Percentiles rank a stretch among this genome's conserved stretches.
phyloP scores from a whole-genome alignment of 2,329 filamentous ascomycete genomes.

The Chaetoscypha palmicola region DNA sequence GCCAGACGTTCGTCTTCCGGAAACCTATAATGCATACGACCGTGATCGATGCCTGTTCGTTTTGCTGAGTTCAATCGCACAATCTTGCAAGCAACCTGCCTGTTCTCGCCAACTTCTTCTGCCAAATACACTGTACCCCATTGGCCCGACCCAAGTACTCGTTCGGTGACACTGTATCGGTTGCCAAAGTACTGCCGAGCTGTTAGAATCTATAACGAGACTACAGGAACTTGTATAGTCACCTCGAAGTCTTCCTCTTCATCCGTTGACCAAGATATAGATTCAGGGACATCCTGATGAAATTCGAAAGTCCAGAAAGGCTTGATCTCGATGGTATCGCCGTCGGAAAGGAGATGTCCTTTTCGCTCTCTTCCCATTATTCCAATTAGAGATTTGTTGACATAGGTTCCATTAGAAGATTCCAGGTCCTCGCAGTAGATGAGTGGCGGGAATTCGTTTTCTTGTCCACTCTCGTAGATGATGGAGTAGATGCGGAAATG shows the following conservation, averaged over 20 bases:
- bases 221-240: conserved; percentile 8
- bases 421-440: conserved; percentile 51
- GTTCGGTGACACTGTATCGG: conserved; percentile 42
- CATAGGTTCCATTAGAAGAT: conserved; percentile 47
- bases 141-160: conserved; percentile 46
- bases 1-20: neutral
- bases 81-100: conserved; percentile 64
- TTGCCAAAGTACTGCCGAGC: conserved; percentile 38
- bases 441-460: conserved; percentile 29
- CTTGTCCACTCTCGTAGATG: conserved; percentile 38
- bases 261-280: conserved; percentile 11
- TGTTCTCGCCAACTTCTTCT: conserved; percentile 42
- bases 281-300: conserved; percentile 21
- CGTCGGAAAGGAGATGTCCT: conserved; percentile 43
- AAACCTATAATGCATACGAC: neutral
- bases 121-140: conserved; percentile 49
- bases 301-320: conserved; percentile 35
- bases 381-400: conserved; percentile 42
- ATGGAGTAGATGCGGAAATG: conserved; percentile 52
- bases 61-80: conserved; percentile 34
- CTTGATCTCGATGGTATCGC: conserved; percentile 41
- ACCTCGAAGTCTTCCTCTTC: conserved; percentile 34
- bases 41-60: no score
- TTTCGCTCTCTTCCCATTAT: conserved; percentile 30
- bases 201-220: conserved; percentile 16